Base-by-base conservation (phyloP, 192 early-diverging fungal species). In the Glomus cerebriforme region DNA sequence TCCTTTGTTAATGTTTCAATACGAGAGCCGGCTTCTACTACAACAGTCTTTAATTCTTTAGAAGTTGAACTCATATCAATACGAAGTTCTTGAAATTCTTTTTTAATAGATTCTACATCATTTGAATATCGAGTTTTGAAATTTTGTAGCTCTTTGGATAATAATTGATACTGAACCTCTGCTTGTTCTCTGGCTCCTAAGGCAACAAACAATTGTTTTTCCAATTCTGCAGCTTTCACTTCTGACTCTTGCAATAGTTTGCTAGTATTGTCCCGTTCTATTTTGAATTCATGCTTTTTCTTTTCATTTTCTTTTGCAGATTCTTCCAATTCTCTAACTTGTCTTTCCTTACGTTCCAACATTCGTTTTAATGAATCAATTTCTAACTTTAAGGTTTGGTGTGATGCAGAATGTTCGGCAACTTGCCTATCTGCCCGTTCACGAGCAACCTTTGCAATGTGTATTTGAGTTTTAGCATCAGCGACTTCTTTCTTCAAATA, bases 341-440 rank as follows among this genome's bases (percentile, higher is more conserved):
- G 37, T 10, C 47, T 45, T 68, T 78, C 77, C 22, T 78, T 78
- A 22, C 77, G 39, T 60, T 78, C 77, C n/a, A 78, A 49, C 67
- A 78, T 78, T 43, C 77, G 24, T 59, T 78, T 78, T 35, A 78
- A 59, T 29, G 77, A 69, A 66, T 78, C 77, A 26, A 78, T 67
- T 58, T 78, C 77, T 24, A 65, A 22, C 24, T 45, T 59, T 39
- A 78, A 69, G 12, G 77, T 69, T 54, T 78, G 62, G 59, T 78
- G 77, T 32, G 77, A 69, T 34, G 58, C 43, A 19, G 39, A 29
- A 69, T 78, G 77, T 69, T 78, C 77, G 32, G 67, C 47, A 34
- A 69, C 62, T 54, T 78, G 77, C n/a, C 77, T 43, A 66, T 78
- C 77, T 1, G 77, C 64, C 37, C 66, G 64, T n/a, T 78, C 77